phyloP scores from a whole-genome alignment of 371 early-diverging fungal species.

The Mucor mucedo region DNA sequence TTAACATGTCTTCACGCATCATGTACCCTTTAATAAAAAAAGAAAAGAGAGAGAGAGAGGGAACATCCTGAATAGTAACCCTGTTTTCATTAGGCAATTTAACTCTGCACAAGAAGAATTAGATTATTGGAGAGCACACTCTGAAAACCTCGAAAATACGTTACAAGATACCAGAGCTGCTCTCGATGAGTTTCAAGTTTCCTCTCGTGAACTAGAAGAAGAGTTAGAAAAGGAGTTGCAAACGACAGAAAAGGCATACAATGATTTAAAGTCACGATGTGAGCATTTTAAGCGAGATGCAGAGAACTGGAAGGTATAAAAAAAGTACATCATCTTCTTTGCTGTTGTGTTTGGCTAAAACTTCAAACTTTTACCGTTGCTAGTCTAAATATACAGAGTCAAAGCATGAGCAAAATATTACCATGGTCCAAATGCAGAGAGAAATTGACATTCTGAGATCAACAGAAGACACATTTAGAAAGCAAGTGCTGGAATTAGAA shows the following conservation, averaged over 20 bases:
- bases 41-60: not conserved
- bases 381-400: conserved; percentile 52
- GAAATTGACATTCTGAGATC: conserved; percentile 77
- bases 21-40: conserved; percentile 7
- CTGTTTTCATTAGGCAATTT: conserved; percentile 46
- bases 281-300: conserved; percentile 63
- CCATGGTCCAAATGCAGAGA: conserved; percentile 71
- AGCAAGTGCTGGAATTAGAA: conserved; percentile 77
- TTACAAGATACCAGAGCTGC: conserved; percentile 62
- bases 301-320: conserved; percentile 74
- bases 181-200: conserved; percentile 66
- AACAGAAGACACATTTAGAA: conserved; percentile 74
- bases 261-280: conserved; percentile 64
- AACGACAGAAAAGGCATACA: conserved; percentile 63
- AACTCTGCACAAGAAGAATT: conserved; percentile 60
- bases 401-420: conserved; percentile 66
- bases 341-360: too few species aligned
- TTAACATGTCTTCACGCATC: conserved; percentile 19
- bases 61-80: not conserved
- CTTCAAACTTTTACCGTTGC: too few species aligned
- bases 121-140: conserved; percentile 59
- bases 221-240: conserved; percentile 68
- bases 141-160: conserved; percentile 53
- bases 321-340: too few species aligned
- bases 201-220: conserved; percentile 68